Evolutionary conservation across 352 stramenopile genomes (phyloP), one percentile per base, ranked within the genome.

Genomic region (Phytophthora hibernalis): DNA sequence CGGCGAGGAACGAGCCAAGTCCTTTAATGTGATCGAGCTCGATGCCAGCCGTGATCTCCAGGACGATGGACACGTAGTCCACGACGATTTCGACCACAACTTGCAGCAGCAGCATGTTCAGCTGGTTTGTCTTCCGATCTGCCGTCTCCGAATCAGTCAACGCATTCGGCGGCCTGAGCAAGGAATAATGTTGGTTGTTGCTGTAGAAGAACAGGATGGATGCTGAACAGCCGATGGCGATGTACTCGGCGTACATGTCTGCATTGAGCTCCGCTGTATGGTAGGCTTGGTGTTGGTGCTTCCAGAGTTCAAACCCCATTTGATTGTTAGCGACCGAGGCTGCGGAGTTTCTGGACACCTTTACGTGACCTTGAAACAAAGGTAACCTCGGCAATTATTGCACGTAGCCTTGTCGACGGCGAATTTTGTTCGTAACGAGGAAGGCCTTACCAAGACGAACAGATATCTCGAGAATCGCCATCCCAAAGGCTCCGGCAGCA

Each of bases 191-290:
- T 10, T 61, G 70, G 28, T 82, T 67, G 43, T 72, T 67, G 42
- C 51, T 68, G 51, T 73, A 79, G 15, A 82, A 70, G 21, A 64
- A 71, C 30, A 82, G 22, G 7, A 83, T 77, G 0, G 66, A 63
- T 9, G 60, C 54, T n/a, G 68, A 82, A 24, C 75, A 75, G 5
- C 63, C 61, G 48, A 83, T 77, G 4, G 77, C 75, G 3, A 86
- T 80, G 50, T 86, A 86, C 56, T 84, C 75, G 21, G 70, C 67
- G 13, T 66, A 67, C 70, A 84, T 84, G 43, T 80, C 64, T 16
- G 65, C 70, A 30, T 73, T 71, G 10, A 71, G 48, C 35, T 75
- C 67, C 1, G 67, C 61, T 16, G 61, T 68, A 50, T 75, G 67
- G n/a, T 67, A 70, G 0, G 54, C 54, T 38, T 74, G 61, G 2